Conservation (phyloP, 352 stramenopile genomes). For the Globisporangium splendens region DNA sequence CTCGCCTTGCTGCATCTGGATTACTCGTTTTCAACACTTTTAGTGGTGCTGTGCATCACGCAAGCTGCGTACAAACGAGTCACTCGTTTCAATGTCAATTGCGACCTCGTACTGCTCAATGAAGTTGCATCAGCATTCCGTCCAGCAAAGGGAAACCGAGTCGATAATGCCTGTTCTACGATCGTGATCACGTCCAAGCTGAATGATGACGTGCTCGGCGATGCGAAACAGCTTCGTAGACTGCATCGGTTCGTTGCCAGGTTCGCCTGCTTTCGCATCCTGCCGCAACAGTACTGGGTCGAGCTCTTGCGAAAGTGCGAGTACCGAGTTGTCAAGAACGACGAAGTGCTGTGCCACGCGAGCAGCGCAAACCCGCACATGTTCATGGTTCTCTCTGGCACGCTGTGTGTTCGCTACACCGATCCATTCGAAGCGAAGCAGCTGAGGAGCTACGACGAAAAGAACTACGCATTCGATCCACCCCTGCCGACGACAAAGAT, state of each 20-base stretch:
- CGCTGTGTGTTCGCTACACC: constrained; percentile 28
- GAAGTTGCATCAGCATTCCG: constrained; percentile 17
- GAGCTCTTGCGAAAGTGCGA: constrained; percentile 32
- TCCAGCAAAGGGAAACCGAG: constrained; percentile 3
- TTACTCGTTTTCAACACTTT: neutral
- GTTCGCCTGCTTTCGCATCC: constrained; percentile 35
- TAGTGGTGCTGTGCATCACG: constrained; percentile 32
- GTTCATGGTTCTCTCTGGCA: constrained; percentile 37
- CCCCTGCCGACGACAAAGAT: neutral
- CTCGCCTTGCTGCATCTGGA: too few species aligned
- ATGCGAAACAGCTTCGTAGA: neutral
- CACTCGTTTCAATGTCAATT: constrained; percentile 32
- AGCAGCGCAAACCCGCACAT: constrained; percentile 18
- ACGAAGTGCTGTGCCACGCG: constrained; percentile 24
- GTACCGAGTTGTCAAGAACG: constrained; percentile 20
- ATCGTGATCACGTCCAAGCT: constrained; percentile 8
- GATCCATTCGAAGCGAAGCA: constrained; percentile 15
- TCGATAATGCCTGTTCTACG: constrained; percentile 8
- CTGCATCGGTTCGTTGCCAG: constrained; percentile 29
- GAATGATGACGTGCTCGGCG: neutral
- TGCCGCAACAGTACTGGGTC: constrained; percentile 24
- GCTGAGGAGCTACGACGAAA: constrained; percentile 9
- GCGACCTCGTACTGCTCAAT: constrained; percentile 18
- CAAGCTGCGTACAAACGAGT: constrained; percentile 37
- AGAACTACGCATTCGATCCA: constrained; percentile 6